These are phyloP conservation scores for Adansonia madagascariensis DNA, from an alignment of 441 rosid species.

Conservation along the genomic window DNA sequence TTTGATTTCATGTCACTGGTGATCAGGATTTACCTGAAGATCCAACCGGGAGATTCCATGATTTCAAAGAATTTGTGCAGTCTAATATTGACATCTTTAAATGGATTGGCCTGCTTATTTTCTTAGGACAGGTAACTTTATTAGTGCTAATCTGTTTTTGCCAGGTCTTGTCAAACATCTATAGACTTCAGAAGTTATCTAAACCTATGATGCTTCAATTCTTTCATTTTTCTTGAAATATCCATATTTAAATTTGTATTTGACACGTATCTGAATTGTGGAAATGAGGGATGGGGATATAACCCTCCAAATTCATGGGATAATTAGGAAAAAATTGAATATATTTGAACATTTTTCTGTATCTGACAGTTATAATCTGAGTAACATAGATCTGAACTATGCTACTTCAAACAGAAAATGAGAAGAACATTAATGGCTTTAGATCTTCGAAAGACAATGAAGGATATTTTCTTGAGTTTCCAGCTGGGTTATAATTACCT, in stretches of 20 bases:
- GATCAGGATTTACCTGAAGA: slow-evolving; percentile 64
- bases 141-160: not conserved
- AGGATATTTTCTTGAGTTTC: not conserved
- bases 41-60: slow-evolving; percentile 54
- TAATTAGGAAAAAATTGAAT: too few relatives aligned
- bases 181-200: too few relatives aligned
- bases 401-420: too few relatives aligned
- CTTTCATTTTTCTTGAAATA: too few relatives aligned
- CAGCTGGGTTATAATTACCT: not conserved
- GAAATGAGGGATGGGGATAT: too few relatives aligned
- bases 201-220: too few relatives aligned
- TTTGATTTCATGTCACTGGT: not conserved
- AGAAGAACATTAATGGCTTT: not conserved
- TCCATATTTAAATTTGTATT: too few relatives aligned
- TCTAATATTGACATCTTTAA: slow-evolving; percentile 46
- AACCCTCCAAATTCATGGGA: too few relatives aligned
- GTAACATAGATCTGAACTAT: not conserved
- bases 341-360: too few relatives aligned
- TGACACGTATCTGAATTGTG: too few relatives aligned
- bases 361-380: too few relatives aligned
- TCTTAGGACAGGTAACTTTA: slow-evolving; percentile 49
- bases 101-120: slow-evolving; percentile 45
- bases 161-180: too few relatives aligned
- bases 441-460: not conserved
- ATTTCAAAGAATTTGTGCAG: slow-evolving; percentile 49